Evolutionary conservation across 2,329 filamentous ascomycete genomes (phyloP).

Genomic region (Xylariaceae sp.): DNA sequence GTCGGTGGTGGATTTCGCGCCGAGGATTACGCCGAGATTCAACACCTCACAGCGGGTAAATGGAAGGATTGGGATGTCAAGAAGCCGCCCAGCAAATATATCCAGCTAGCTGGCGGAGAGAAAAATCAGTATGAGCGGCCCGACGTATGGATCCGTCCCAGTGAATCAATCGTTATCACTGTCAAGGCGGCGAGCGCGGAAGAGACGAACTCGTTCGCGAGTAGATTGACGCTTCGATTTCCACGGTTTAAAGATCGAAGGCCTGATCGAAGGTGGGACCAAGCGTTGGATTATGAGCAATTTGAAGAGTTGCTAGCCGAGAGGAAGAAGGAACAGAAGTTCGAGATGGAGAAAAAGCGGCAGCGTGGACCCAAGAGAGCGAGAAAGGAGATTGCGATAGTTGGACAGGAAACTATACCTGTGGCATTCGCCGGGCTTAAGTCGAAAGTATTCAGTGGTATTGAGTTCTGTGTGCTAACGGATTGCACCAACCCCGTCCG

Average conservation of each 20-base stretch:
- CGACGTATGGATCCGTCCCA: conserved; percentile 88
- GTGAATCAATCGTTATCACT: conserved; percentile 78
- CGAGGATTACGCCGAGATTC: conserved; percentile 77
- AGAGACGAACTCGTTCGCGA: conserved; percentile 70
- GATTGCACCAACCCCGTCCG: conserved; percentile 65
- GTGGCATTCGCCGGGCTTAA: conserved; percentile 49
- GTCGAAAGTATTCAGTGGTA: conserved; percentile 64
- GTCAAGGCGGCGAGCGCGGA: conserved; percentile 82
- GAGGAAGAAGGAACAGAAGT: conserved; percentile 66
- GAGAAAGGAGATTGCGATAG: conserved; percentile 65
- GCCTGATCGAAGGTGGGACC: conserved; percentile 78
- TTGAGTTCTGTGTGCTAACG: conserved; percentile 79
- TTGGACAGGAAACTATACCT: conserved; percentile 55
- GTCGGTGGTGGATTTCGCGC: conserved; percentile 90
- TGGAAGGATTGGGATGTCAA: conserved; percentile 81
- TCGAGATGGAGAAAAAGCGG: conserved; percentile 68
- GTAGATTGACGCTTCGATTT: conserved; percentile 75
- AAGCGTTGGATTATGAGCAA: conserved; percentile 69
- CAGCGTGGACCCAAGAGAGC: conserved; percentile 52
- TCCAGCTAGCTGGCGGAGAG: conserved; percentile 76
- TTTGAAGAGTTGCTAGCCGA: conserved; percentile 70
- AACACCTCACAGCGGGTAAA: conserved; percentile 81
- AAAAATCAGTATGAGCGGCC: conserved; percentile 67
- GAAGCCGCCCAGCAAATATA: conserved; percentile 68
- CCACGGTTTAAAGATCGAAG: conserved; percentile 80